Percentiles rank a stretch among this genome's conserved stretches.
These are phyloP conservation scores for Mytilinidion resinicola DNA, from an alignment of 495 filamentous ascomycete genomes.

Conservation along the genomic window DNA sequence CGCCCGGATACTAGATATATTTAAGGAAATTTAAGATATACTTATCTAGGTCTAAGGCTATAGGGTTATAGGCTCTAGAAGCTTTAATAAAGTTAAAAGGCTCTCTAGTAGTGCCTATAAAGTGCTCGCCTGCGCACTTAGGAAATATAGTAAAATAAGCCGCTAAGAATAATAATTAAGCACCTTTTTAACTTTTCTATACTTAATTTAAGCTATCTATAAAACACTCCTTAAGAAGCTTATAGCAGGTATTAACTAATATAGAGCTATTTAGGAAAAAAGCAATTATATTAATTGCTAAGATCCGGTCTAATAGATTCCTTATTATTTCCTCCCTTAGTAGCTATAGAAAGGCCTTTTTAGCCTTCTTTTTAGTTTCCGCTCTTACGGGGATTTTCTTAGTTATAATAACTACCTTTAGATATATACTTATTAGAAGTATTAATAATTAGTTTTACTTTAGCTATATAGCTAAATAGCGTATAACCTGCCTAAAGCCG, in stretches of 20 bases:
- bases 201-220: slow-evolving; percentile 15
- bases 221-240: slow-evolving; percentile 12
- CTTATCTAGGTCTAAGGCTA: slow-evolving; percentile 12
- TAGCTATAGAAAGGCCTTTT: slow-evolving; percentile 22
- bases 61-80: slow-evolving; percentile 19
- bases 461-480: slow-evolving; percentile 18
- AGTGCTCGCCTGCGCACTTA: slow-evolving; percentile 18
- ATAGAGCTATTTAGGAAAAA: slow-evolving; percentile 10
- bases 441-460: slow-evolving; percentile 13
- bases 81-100: slow-evolving; percentile 27
- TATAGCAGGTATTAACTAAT: slow-evolving; percentile 7
- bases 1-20: slow-evolving; percentile 4
- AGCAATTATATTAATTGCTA: slow-evolving; percentile 20
- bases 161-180: slow-evolving; percentile 17
- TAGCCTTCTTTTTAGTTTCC: slow-evolving; percentile 8
- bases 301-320: slow-evolving; percentile 20
- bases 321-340: slow-evolving; percentile 20
- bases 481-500: slow-evolving; percentile 18
- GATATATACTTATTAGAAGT: slow-evolving; percentile 10
- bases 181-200: slow-evolving; percentile 8
- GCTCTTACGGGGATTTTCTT: slow-evolving; percentile 7
- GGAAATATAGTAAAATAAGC: slow-evolving; percentile 24
- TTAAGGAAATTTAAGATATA: slow-evolving; percentile 20
- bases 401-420: slow-evolving; percentile 13
- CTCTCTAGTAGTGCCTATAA: slow-evolving; percentile 9